Percentiles rank a stretch among this genome's conserved stretches.
Evolutionary conservation across 768 basidiomycete genomes (phyloP).

Genomic region (Nidularia sp.): DNA sequence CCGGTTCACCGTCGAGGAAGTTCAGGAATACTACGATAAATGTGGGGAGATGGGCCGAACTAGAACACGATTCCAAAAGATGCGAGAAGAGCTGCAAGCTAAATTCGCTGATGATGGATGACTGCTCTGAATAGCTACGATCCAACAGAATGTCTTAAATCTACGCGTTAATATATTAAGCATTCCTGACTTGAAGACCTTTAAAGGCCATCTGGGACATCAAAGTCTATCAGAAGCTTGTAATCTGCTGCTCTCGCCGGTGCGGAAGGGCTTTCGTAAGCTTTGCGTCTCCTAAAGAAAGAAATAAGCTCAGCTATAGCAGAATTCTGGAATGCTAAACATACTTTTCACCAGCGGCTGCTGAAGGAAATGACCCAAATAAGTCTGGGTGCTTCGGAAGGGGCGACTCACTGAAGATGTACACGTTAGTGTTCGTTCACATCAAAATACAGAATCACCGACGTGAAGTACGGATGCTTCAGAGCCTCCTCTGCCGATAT

Average conservation of each 20-base stretch:
- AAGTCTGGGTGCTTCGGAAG: constrained; percentile 94
- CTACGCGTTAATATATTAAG: neutral
- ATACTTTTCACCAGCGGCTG: constrained; percentile 94
- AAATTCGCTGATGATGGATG: constrained; percentile 27
- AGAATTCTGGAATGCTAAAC: constrained; percentile 14
- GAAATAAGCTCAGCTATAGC: constrained; percentile 2
- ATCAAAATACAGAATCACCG: constrained; percentile 11
- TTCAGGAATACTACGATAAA: constrained; percentile 73
- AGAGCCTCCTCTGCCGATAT: constrained; percentile 89
- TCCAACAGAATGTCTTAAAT: too few relatives aligned
- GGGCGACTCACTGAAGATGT: constrained; percentile 72
- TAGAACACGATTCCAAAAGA: constrained; percentile 57
- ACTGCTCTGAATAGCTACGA: too few relatives aligned
- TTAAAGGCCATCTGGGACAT: constrained; percentile 28
- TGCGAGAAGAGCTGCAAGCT: constrained; percentile 49
- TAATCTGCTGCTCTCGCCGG: constrained; percentile 70
- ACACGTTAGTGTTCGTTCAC: neutral
- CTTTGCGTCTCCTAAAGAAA: constrained; percentile 61
- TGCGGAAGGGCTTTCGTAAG: constrained; percentile 77
- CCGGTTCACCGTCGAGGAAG: constrained; percentile 72
- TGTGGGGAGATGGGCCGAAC: constrained; percentile 71
- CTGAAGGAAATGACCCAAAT: constrained; percentile 93
- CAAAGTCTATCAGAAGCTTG: constrained; percentile 63
- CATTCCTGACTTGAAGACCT: neutral
- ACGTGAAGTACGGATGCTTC: constrained; percentile 91